phyloP scores from a whole-genome alignment of 2,329 filamentous ascomycete species.

The Hypoxylon sp. region DNA sequence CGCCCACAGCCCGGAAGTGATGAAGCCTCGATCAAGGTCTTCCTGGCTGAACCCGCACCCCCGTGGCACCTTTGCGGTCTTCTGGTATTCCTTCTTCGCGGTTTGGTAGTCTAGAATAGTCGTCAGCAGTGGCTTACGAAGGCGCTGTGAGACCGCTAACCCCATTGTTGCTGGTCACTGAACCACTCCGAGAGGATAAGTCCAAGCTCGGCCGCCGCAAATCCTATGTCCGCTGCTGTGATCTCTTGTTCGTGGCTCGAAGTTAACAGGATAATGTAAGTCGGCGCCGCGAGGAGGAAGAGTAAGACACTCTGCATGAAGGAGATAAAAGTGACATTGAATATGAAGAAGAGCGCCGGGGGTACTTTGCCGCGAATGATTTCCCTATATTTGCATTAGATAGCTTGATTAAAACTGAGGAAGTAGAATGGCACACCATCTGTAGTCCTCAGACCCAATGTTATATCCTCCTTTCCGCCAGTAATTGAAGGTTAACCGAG shows the following conservation, averaged over 20 bases:
- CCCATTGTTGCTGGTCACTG: slow-evolving; percentile 94
- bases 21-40: slow-evolving; percentile 91
- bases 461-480: slow-evolving; percentile 94
- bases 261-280: slow-evolving; percentile 85
- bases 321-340: slow-evolving; percentile 93
- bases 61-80: slow-evolving; percentile 78
- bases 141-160: slow-evolving; percentile 59
- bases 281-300: slow-evolving; percentile 79
- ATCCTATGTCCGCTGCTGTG: slow-evolving; percentile 64
- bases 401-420: background rate
- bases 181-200: slow-evolving; percentile 79
- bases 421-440: slow-evolving; percentile 70
- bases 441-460: slow-evolving; percentile 93
- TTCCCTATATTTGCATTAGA: slow-evolving; percentile 65
- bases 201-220: slow-evolving; percentile 62
- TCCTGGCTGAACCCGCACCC: slow-evolving; percentile 75
- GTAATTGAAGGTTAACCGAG: slow-evolving; percentile 94
- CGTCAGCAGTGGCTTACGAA: slow-evolving; percentile 36
- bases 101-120: slow-evolving; percentile 76
- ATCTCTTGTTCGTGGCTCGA: slow-evolving; percentile 72
- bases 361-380: slow-evolving; percentile 78
- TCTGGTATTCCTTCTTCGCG: slow-evolving; percentile 83
- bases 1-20: slow-evolving; percentile 86
- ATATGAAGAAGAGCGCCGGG: slow-evolving; percentile 79
- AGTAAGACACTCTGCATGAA: slow-evolving; percentile 87